Percentiles rank a stretch among this genome's conserved stretches.
Evolutionary conservation across 192 early-diverging fungal species (phyloP).

Genomic region (Pilaira anomala): DNA sequence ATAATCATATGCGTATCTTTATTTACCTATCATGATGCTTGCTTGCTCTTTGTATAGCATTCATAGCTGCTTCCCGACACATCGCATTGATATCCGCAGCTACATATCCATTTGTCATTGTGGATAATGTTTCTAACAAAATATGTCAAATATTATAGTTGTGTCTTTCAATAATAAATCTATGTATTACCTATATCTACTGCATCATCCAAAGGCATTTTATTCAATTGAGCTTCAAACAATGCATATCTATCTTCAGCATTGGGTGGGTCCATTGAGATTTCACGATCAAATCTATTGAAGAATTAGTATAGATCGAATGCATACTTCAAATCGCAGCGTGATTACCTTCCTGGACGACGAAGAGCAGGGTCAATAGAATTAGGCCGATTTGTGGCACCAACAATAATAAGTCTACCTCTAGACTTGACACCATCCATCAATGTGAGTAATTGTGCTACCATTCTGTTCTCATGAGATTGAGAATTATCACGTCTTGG

Average conservation of each 20-base stretch:
- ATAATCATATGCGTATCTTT: neutral
- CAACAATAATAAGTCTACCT: slow-evolving; percentile 70
- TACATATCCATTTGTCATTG: slow-evolving; percentile 86
- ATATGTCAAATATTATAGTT: neutral
- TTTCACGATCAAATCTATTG: slow-evolving; percentile 82
- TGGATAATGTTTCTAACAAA: slow-evolving; percentile 41
- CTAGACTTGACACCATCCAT: slow-evolving; percentile 80
- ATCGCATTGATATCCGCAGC: slow-evolving; percentile 88
- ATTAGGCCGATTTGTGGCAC: slow-evolving; percentile 88
- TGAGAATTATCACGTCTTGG: slow-evolving; percentile 59
- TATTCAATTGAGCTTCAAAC: slow-evolving; percentile 52
- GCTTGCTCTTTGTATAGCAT: slow-evolving; percentile 41
- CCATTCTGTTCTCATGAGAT: slow-evolving; percentile 71
- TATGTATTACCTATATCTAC: slow-evolving; percentile 48
- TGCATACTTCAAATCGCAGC: neutral
- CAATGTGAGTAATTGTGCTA: slow-evolving; percentile 84
- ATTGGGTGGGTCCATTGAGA: slow-evolving; percentile 74
- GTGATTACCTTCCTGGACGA: slow-evolving; percentile 68
- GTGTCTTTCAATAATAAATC: neutral
- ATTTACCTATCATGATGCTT: slow-evolving; percentile 15
- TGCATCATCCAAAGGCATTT: slow-evolving; percentile 49
- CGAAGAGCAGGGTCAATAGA: slow-evolving; percentile 79
- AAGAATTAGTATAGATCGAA: neutral
- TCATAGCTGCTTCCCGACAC: slow-evolving; percentile 74
- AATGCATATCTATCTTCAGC: slow-evolving; percentile 59